These are phyloP conservation scores for Penicillium waksmanii DNA, from an alignment of 495 filamentous ascomycete species.

Conservation along the genomic window DNA sequence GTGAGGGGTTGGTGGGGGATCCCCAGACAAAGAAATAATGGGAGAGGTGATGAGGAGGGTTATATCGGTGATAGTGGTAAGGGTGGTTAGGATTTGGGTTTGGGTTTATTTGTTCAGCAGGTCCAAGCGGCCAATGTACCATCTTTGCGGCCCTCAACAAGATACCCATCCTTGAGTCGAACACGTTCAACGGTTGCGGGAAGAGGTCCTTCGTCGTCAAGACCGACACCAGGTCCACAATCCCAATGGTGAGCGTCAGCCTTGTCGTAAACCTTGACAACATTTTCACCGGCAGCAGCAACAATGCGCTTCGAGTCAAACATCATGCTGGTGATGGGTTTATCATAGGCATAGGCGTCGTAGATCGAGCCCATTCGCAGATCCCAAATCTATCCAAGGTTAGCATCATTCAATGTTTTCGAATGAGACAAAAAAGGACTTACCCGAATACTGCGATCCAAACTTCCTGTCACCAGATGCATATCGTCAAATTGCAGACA, in stretches of 20 bases:
- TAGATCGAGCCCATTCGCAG: constrained; percentile 93
- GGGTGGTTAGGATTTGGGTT: background rate
- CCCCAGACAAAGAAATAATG: constrained; percentile 17
- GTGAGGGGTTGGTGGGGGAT: constrained; percentile 7
- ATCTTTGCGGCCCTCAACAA: constrained; percentile 87
- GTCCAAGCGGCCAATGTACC: constrained; percentile 92
- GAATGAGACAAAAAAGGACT: constrained; percentile 37
- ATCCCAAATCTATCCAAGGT: constrained; percentile 84
- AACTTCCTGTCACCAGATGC: constrained; percentile 90
- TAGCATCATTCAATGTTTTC: constrained; percentile 9
- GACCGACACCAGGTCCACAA: constrained; percentile 79
- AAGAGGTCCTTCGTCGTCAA: constrained; percentile 61
- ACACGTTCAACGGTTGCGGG: constrained; percentile 82
- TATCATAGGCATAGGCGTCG: constrained; percentile 94
- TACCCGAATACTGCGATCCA: constrained; percentile 93
- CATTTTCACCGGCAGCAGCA: constrained; percentile 84
- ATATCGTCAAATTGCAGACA: constrained; percentile 96
- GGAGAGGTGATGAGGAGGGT: constrained; percentile 9
- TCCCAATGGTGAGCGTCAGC: constrained; percentile 95
- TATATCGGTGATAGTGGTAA: background rate
- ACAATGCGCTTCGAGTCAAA: constrained; percentile 93
- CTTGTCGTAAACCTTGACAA: constrained; percentile 98
- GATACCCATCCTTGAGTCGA: constrained; percentile 89
- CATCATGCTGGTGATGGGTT: constrained; percentile 95
- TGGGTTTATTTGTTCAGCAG: constrained; percentile 53